Conservation (phyloP, 208 protist genomes). For the Phytomonas sp. region DNA sequence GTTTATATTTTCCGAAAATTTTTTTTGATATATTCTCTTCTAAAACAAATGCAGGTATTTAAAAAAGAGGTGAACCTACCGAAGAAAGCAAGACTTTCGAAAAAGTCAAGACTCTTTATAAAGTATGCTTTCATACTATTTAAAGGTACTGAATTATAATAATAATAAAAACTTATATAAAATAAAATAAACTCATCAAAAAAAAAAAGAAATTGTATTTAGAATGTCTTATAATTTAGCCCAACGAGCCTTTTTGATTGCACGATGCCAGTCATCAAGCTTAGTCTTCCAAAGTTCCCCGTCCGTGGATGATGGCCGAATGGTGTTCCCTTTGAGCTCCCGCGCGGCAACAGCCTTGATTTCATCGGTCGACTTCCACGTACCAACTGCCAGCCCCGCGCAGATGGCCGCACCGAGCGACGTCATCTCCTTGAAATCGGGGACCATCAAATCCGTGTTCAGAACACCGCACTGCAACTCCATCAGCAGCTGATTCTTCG, state of each 20-base stretch:
- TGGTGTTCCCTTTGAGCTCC: slow-evolving; percentile 21
- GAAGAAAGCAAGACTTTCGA: too few species aligned
- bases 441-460: slow-evolving; percentile 51
- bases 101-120: too few species aligned
- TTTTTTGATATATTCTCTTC: neutral
- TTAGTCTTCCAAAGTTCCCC: slow-evolving; percentile 20
- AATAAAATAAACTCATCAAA: slow-evolving; percentile 17
- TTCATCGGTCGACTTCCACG: slow-evolving; percentile 60
- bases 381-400: slow-evolving; percentile 50
- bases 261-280: slow-evolving; percentile 41
- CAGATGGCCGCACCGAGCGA: slow-evolving; percentile 71
- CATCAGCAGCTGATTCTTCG: slow-evolving; percentile 81
- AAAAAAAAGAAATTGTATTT: slow-evolving; percentile 13
- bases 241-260: slow-evolving; percentile 45
- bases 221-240: slow-evolving; percentile 42
- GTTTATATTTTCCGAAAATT: too few species aligned
- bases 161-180: slow-evolving; percentile 5
- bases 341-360: slow-evolving; percentile 19
- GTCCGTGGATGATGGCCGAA: slow-evolving; percentile 23
- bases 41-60: slow-evolving; percentile 5
- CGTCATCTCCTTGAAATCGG: slow-evolving; percentile 66
- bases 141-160: neutral
- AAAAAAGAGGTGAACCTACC: too few species aligned
- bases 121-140: too few species aligned
- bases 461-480: slow-evolving; percentile 93